Percentiles rank a stretch among this genome's conserved stretches.
Conservation (phyloP, 192 early-diverging fungal species). For the Coemansia sp. region DNA sequence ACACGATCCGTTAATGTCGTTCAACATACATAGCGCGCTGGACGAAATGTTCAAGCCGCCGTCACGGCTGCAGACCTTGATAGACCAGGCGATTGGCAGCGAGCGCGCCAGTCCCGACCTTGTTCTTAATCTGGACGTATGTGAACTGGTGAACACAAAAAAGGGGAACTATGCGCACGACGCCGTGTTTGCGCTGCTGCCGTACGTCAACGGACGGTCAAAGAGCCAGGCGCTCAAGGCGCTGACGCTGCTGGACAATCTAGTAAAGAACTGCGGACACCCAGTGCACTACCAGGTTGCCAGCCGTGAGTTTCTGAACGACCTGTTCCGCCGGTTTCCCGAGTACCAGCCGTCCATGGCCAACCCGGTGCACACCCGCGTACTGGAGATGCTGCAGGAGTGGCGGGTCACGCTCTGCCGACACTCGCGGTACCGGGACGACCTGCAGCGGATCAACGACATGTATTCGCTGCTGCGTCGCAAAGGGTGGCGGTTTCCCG, state of each 20-base stretch:
- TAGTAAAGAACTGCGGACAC: constrained; percentile 99
- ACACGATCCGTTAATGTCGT: constrained; percentile 25
- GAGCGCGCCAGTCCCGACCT: constrained; percentile 74
- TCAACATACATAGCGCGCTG: constrained; percentile 44
- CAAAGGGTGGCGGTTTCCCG: constrained; percentile 70
- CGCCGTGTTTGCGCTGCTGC: constrained; percentile 47
- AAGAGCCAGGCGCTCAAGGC: constrained; percentile 44
- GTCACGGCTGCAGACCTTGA: constrained; percentile 46
- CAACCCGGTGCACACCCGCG: constrained; percentile 78
- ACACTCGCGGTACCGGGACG: constrained; percentile 87
- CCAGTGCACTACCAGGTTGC: constrained; percentile 95
- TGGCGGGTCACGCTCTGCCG: constrained; percentile 91
- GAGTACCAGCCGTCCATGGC: constrained; percentile 72
- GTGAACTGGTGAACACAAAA: constrained; percentile 91
- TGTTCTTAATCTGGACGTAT: constrained; percentile 90
- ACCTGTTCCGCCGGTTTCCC: constrained; percentile 91
- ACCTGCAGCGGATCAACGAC: constrained; percentile 91
- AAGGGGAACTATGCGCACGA: constrained; percentile 68
- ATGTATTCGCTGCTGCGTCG: constrained; percentile 89
- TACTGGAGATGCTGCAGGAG: constrained; percentile 90
- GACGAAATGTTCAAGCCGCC: constrained; percentile 54
- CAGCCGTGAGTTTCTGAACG: constrained; percentile 96
- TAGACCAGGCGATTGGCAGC: constrained; percentile 80
- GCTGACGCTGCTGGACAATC: constrained; percentile 85
- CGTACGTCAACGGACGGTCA: constrained; percentile 54